Percentiles rank a stretch among this genome's conserved stretches.
phyloP scores from a whole-genome alignment of 2,329 filamentous ascomycete species.

The Epichloe sylvatica region DNA sequence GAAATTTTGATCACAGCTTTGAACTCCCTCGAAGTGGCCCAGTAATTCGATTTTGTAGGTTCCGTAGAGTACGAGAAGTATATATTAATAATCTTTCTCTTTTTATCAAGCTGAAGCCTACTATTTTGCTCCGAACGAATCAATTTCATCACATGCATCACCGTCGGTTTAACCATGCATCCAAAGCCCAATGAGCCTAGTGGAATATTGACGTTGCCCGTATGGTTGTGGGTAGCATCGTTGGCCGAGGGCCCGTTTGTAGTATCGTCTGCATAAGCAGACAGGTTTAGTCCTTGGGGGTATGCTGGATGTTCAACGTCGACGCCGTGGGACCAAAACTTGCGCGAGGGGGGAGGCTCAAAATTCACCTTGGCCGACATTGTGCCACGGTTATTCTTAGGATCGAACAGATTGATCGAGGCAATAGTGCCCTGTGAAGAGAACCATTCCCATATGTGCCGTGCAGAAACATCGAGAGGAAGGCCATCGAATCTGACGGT shows the following conservation, averaged over 20 bases:
- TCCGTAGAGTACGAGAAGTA: slow-evolving; percentile 16
- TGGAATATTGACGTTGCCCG: slow-evolving; percentile 24
- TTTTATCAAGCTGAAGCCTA: slow-evolving; percentile 19
- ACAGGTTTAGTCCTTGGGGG: slow-evolving; percentile 12
- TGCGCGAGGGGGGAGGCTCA: slow-evolving; percentile 36
- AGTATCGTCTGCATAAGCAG: not conserved
- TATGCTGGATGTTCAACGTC: slow-evolving; percentile 12
- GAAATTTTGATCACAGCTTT: slow-evolving; percentile 31
- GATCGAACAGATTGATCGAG: slow-evolving; percentile 37
- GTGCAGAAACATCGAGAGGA: slow-evolving; percentile 22
- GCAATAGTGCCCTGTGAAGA: slow-evolving; percentile 35
- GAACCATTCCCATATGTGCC: slow-evolving; percentile 39
- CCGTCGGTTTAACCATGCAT: slow-evolving; percentile 34
- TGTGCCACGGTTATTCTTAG: slow-evolving; percentile 9
- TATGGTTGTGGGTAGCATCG: not conserved
- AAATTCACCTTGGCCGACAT: slow-evolving; percentile 37
- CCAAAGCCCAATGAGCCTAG: slow-evolving; percentile 47
- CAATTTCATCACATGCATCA: slow-evolving; percentile 45
- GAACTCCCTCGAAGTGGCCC: slow-evolving; percentile 17
- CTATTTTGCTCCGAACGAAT: slow-evolving; percentile 10
- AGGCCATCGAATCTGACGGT: slow-evolving; percentile 20
- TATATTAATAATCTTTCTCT: slow-evolving; percentile 15
- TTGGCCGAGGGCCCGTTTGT: not conserved
- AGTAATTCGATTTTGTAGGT: slow-evolving; percentile 1
- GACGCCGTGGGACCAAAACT: slow-evolving; percentile 35